Evolutionary conservation across 192 early-diverging fungal genomes (phyloP), one percentile per base, ranked within the genome.

Genomic region (Linnemannia hyalina): DNA sequence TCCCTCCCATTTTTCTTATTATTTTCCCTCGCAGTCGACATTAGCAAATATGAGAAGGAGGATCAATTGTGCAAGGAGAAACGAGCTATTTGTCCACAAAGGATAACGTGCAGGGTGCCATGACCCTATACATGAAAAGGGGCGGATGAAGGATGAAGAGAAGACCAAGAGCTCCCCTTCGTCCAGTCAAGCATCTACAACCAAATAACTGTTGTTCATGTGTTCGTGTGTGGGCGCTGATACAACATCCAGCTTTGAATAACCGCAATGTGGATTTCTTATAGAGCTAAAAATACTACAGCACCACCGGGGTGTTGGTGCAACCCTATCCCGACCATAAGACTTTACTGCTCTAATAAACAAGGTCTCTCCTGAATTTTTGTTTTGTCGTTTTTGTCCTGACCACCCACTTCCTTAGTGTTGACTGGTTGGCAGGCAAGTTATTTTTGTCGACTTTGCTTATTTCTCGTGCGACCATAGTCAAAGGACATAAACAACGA

Each of bases 261-360:
- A 60, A 60, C 57, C 60, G 60, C 60, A 35, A 32, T 65, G 29
- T 65, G 60, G 60, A 32, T 35, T 65, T 26, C 32, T 65, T 65
- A 11, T 26, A n/a, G 11, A 11, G 60, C 60, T 65, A 65, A 65
- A 65, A 65, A 65, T 65, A 65, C 60, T 29, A 65, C 18, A 15
- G 49, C 18, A n/a, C 60, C 60, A 65, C 60, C 60, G 60, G 60
- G 60, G 60, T 65, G 60, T 65, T 65, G 60, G 60, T 65, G 29
- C 60, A 65, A 65, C 57, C 57, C 26, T 26, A 63, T 63, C 57
- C 57, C 57, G 26, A 63, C 57, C 57, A 63, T 63, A 26, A 63
- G 57, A 63, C 60, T 65, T 32, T 3, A 65, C 8, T 65, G 60
- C 60, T 65, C 60, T 35, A 29, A 65, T 29, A 65, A 65, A 32